Evolutionary conservation across 495 filamentous ascomycete species (phyloP).

Genomic region (Podospora comata): DNA sequence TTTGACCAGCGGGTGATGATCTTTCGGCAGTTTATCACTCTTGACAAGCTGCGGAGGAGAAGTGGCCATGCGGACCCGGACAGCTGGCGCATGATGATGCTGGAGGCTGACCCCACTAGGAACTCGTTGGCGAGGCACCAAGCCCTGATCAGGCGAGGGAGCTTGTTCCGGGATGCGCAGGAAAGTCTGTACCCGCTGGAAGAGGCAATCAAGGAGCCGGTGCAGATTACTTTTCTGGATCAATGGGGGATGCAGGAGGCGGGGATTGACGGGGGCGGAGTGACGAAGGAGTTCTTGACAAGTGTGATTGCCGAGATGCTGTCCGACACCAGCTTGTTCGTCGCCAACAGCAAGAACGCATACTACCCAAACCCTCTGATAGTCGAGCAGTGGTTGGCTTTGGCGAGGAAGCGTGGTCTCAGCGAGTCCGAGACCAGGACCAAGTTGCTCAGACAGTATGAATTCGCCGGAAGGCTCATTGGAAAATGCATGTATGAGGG

Average conservation of each 20-base stretch:
- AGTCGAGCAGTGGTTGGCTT: conserved; percentile 67
- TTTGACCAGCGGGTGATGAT: conserved; percentile 90
- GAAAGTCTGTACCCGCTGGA: conserved; percentile 78
- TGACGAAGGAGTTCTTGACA: conserved; percentile 96
- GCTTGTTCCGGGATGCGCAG: conserved; percentile 83
- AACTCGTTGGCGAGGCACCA: conserved; percentile 57
- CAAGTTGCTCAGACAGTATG: conserved; percentile 70
- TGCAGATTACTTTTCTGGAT: conserved; percentile 96
- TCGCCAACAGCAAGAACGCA: conserved; percentile 83
- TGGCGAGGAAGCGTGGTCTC: conserved; percentile 52
- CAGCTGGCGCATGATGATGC: conserved; percentile 66
- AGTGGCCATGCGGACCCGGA: conserved; percentile 76
- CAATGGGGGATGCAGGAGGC: conserved; percentile 83
- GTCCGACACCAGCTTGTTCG: conserved; percentile 54
- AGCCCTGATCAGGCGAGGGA: conserved; percentile 75
- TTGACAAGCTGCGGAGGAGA: conserved; percentile 76
- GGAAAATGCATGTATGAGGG: conserved; percentile 98
- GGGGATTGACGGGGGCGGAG: conserved; percentile 94
- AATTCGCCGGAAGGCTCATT: conserved; percentile 88
- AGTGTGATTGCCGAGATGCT: conserved; percentile 89
- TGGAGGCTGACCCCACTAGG: conserved; percentile 37
- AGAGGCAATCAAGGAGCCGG: conserved; percentile 88
- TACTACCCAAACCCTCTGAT: conserved; percentile 84
- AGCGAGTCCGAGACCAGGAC: conserved; percentile 52
- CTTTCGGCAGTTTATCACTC: conserved; percentile 83